phyloP scores from a whole-genome alignment of 805 yeast species.

The Debaryomyces prosopidis region DNA sequence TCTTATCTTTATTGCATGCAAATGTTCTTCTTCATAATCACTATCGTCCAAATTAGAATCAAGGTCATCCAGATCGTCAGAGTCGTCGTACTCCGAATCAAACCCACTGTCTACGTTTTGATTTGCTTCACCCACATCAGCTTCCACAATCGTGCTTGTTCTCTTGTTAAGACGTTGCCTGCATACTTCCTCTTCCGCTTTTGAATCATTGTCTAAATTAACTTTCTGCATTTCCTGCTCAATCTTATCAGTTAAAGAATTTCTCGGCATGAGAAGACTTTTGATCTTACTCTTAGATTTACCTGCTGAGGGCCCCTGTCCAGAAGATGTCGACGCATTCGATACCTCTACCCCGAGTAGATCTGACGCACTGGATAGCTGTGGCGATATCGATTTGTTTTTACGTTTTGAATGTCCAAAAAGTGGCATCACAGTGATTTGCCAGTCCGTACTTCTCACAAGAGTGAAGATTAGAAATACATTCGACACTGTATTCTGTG shows the following conservation, averaged over 20 bases:
- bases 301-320: background rate
- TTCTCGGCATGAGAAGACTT: background rate
- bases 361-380: background rate
- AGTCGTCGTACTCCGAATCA: conserved; percentile 10
- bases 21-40: conserved; percentile 27
- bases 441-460: too few relatives aligned
- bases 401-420: conserved; percentile 11
- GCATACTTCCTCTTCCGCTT: background rate
- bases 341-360: background rate
- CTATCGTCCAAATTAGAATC: conserved; percentile 5
- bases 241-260: background rate
- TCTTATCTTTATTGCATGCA: conserved; percentile 23
- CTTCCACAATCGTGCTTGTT: conserved; percentile 30
- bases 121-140: conserved; percentile 14
- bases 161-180: conserved; percentile 10
- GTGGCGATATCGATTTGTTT: conserved; percentile 5
- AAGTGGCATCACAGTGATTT: conserved; percentile 7
- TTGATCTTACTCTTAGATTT: background rate
- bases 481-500: too few relatives aligned
- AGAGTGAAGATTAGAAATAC: too few relatives aligned
- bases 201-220: background rate
- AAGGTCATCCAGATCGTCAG: conserved; percentile 6
- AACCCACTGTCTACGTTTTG: conserved; percentile 11
- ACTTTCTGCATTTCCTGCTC: background rate
- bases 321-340: background rate